A percentile compares a stretch with the other conserved stretches of the same genome.
These are phyloP conservation scores for Yamadazyma ubonensis DNA, from an alignment of 805 yeast genomes.

Conservation along the genomic window DNA sequence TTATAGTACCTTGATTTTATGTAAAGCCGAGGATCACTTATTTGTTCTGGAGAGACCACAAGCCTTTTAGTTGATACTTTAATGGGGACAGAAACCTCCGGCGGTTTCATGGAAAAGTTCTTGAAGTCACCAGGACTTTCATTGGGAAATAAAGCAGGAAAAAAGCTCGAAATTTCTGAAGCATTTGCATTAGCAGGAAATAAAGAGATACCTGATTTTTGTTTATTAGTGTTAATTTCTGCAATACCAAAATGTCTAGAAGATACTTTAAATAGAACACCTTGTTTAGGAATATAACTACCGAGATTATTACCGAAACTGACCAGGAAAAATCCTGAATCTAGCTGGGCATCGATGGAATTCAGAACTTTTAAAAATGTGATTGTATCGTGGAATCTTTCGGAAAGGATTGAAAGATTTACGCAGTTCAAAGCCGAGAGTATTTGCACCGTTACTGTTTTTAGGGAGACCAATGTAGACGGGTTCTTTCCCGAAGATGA, in stretches of 20 bases:
- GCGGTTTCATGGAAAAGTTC: constrained; percentile 20
- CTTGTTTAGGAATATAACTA: constrained; percentile 16
- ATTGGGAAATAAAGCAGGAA: neutral
- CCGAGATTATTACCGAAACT: constrained; percentile 13
- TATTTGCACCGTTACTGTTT: constrained; percentile 8
- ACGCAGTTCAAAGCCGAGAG: constrained; percentile 2
- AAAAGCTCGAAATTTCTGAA: neutral
- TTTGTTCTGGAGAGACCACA: constrained; percentile 16
- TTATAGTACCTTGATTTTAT: constrained; percentile 33
- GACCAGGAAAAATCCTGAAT: constrained; percentile 2
- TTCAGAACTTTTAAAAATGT: constrained; percentile 11
- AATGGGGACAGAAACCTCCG: constrained; percentile 1
- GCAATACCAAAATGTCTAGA: constrained; percentile 11
- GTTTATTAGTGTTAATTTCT: constrained; percentile 10
- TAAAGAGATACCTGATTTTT: constrained; percentile 1
- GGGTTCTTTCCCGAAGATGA: neutral
- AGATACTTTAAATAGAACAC: constrained; percentile 10
- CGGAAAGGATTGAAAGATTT: constrained; percentile 11
- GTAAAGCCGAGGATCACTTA: constrained; percentile 28
- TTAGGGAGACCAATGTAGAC: neutral
- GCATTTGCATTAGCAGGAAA: neutral
- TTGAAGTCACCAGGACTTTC: neutral
- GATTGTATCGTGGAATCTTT: constrained; percentile 11
- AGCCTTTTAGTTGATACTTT: neutral
- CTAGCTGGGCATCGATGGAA: constrained; percentile 1